Evolutionary conservation across 345 rosid species (phyloP).

Genomic region (Combretum micranthum): DNA sequence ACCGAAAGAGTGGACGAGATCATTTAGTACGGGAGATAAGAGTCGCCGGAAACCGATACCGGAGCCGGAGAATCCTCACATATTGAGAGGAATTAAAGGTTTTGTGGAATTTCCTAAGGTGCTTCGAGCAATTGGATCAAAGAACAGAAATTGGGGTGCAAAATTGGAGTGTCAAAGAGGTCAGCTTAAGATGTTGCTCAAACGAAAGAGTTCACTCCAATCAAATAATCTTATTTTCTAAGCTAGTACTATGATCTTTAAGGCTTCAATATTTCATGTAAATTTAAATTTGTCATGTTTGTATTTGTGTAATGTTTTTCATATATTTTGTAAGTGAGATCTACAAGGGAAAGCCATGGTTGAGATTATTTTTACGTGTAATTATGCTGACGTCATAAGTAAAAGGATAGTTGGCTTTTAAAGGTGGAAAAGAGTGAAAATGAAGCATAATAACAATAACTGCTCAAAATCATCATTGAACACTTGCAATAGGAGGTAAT

Average conservation of each 20-base stretch:
- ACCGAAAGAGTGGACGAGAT: not conserved
- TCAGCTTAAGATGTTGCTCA: constrained; percentile 2
- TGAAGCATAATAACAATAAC: too few relatives aligned
- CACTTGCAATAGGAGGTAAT: too few relatives aligned
- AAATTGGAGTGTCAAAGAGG: constrained; percentile 2
- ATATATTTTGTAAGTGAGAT: too few relatives aligned
- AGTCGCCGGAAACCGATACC: not conserved
- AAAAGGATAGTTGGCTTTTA: too few relatives aligned
- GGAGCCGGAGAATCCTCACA: constrained; percentile 6
- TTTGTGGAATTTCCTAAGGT: constrained; percentile 1
- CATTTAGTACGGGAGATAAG: constrained; percentile 12
- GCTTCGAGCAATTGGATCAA: not conserved
- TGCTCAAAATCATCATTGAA: too few relatives aligned
- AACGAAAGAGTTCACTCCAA: not conserved
- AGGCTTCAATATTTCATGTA: not conserved
- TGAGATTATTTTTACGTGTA: too few relatives aligned
- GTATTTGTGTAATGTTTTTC: not conserved
- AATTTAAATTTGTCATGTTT: not conserved
- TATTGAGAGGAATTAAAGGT: constrained; percentile 5
- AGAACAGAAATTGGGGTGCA: not conserved
- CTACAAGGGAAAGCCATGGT: too few relatives aligned
- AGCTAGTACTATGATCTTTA: constrained; percentile 5
- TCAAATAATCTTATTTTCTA: not conserved
- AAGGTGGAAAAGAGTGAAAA: too few relatives aligned
- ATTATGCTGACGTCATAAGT: too few relatives aligned